Evolutionary conservation across 2,329 filamentous ascomycete genomes (phyloP).

Genomic region (Blastomyces gilchristii): DNA sequence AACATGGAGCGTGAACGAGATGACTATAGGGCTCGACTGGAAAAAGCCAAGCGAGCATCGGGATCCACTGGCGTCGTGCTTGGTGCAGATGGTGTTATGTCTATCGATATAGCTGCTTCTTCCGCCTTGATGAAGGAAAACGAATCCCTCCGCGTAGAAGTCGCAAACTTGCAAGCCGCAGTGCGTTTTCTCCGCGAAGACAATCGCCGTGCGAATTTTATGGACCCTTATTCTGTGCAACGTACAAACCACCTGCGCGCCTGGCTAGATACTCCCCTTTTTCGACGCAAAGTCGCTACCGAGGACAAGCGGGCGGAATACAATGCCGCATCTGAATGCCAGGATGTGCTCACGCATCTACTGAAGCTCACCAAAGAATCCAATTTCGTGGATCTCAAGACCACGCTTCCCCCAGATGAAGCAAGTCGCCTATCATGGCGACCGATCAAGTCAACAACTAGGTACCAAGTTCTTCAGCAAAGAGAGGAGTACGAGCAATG

Average conservation of each 20-base stretch:
- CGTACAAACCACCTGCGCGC: slow-evolving; percentile 31
- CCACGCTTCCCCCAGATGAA: slow-evolving; percentile 21
- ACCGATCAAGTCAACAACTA: slow-evolving; percentile 33
- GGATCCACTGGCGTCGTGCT: slow-evolving; percentile 29
- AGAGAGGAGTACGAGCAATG: slow-evolving; percentile 39
- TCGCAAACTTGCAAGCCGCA: slow-evolving; percentile 36
- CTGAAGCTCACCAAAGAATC: slow-evolving; percentile 36
- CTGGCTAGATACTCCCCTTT: slow-evolving; percentile 36
- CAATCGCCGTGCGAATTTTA: slow-evolving; percentile 32
- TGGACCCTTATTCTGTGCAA: slow-evolving; percentile 35
- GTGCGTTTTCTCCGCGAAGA: slow-evolving; percentile 39
- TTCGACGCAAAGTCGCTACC: slow-evolving; percentile 18
- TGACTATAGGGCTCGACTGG: slow-evolving; percentile 33
- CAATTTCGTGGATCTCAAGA: slow-evolving; percentile 31
- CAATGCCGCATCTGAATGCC: slow-evolving; percentile 30
- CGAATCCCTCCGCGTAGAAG: slow-evolving; percentile 34
- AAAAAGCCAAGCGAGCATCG: slow-evolving; percentile 34
- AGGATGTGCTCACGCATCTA: slow-evolving; percentile 34
- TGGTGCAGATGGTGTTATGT: slow-evolving; percentile 29
- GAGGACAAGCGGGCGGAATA: slow-evolving; percentile 27
- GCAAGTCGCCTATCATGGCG: slow-evolving; percentile 30
- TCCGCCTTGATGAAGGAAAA: slow-evolving; percentile 36
- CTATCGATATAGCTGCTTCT: slow-evolving; percentile 27
- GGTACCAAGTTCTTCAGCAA: slow-evolving; percentile 36
- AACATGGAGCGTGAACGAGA: slow-evolving; percentile 32